phyloP scores from a whole-genome alignment of 2,329 filamentous ascomycete genomes.

The Chaetomium sp. region DNA sequence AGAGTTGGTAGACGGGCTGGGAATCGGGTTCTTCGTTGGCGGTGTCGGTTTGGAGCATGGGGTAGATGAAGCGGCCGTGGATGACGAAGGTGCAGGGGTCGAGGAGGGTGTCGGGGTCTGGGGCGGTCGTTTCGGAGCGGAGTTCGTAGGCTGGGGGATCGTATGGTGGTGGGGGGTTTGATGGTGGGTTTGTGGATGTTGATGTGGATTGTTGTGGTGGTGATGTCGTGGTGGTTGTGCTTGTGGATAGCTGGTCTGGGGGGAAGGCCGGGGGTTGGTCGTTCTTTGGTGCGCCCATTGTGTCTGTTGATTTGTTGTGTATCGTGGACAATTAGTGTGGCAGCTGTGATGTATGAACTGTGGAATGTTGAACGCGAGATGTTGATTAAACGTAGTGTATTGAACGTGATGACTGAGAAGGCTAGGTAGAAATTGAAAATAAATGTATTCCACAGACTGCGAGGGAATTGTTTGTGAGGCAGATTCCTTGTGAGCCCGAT shows the following conservation, averaged over 20 bases:
- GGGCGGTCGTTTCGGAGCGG: slow-evolving; percentile 4
- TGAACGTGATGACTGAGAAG: too few relatives aligned
- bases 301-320: background rate
- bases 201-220: background rate
- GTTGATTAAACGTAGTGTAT: too few relatives aligned
- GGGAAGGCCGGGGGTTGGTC: background rate
- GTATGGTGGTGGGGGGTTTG: background rate
- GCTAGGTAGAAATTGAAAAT: too few relatives aligned
- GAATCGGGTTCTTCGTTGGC: slow-evolving; percentile 2
- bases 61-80: slow-evolving; percentile 17
- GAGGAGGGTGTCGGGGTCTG: slow-evolving; percentile 12
- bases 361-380: background rate
- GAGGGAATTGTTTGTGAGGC: too few relatives aligned
- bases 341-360: background rate
- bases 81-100: slow-evolving; percentile 12
- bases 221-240: background rate
- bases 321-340: background rate
- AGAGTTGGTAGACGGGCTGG: slow-evolving; percentile 15
- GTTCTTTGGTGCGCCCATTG: background rate
- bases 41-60: slow-evolving; percentile 7
- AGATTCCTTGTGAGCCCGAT: too few relatives aligned
- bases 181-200: background rate
- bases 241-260: background rate
- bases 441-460: too few relatives aligned
- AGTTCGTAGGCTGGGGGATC: slow-evolving; percentile 14